phyloP scores from a whole-genome alignment of 2,329 filamentous ascomycete genomes.

The Talaromyces islandicus region DNA sequence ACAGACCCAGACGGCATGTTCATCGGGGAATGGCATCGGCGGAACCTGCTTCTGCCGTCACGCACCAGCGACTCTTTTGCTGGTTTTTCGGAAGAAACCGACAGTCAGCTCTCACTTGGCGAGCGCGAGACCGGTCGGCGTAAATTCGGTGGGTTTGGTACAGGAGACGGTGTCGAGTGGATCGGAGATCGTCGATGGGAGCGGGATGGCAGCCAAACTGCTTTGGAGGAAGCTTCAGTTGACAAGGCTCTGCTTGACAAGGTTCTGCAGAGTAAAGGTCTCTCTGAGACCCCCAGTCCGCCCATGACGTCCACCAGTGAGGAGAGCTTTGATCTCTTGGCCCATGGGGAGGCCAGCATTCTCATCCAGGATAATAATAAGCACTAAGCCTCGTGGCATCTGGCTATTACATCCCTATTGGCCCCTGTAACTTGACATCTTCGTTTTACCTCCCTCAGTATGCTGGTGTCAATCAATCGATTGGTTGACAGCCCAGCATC shows the following conservation, averaged over 20 bases:
- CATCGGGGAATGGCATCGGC: conserved; percentile 81
- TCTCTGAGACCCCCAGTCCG: conserved; percentile 23
- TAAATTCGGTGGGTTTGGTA: conserved; percentile 18
- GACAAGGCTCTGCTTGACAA: conserved; percentile 7
- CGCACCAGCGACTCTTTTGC: conserved; percentile 12
- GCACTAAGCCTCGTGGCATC: neutral
- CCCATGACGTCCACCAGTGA: conserved; percentile 38
- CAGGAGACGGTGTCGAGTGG: conserved; percentile 38
- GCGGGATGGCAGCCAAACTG: neutral
- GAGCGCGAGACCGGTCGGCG: conserved; percentile 38
- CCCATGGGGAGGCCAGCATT: conserved; percentile 39
- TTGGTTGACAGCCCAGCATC: neutral
- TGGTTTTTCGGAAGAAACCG: conserved; percentile 10
- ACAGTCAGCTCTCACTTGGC: conserved; percentile 26
- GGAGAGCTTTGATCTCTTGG: conserved; percentile 43
- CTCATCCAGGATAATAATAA: conserved; percentile 12
- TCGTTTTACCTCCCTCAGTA: neutral
- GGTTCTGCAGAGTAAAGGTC: neutral
- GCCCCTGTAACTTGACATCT: neutral
- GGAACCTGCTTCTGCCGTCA: conserved; percentile 50
- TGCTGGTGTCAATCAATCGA: neutral
- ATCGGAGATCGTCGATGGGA: conserved; percentile 31
- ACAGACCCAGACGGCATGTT: conserved; percentile 82
- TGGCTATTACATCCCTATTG: neutral
- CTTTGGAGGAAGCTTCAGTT: neutral